phyloP scores from a whole-genome alignment of 345 rosid genomes.

The Microcos paniculata region DNA sequence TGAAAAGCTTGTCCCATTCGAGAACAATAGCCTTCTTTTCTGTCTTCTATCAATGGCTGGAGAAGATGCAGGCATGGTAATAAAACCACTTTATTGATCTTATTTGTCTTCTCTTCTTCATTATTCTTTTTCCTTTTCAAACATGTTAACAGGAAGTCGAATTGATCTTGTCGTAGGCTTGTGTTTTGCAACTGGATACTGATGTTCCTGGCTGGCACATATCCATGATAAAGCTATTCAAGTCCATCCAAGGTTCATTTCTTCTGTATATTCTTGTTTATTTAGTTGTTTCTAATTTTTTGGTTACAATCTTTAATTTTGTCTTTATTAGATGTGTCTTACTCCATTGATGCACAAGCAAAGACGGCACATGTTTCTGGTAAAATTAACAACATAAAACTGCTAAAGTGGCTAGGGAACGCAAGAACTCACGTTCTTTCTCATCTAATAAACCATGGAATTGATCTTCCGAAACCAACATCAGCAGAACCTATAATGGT shows the following conservation, averaged over 20 bases:
- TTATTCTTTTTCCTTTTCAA: background rate
- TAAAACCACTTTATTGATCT: background rate
- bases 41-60: background rate
- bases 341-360: background rate
- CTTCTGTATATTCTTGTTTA: background rate
- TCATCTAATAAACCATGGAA: background rate
- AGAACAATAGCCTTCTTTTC: background rate
- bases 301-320: background rate
- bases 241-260: background rate
- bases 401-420: background rate
- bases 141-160: background rate
- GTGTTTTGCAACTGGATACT: background rate
- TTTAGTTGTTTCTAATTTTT: background rate
- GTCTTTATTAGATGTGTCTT: background rate
- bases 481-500: slow-evolving; percentile 5
- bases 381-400: background rate
- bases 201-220: background rate
- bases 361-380: background rate
- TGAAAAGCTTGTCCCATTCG: background rate
- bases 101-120: background rate
- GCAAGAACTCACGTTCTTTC: background rate
- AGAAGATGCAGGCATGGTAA: background rate
- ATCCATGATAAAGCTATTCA: background rate
- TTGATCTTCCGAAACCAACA: background rate
- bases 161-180: background rate